phyloP scores from a whole-genome alignment of 164 flowering plant species.

The Cinnamomum micranthum region DNA sequence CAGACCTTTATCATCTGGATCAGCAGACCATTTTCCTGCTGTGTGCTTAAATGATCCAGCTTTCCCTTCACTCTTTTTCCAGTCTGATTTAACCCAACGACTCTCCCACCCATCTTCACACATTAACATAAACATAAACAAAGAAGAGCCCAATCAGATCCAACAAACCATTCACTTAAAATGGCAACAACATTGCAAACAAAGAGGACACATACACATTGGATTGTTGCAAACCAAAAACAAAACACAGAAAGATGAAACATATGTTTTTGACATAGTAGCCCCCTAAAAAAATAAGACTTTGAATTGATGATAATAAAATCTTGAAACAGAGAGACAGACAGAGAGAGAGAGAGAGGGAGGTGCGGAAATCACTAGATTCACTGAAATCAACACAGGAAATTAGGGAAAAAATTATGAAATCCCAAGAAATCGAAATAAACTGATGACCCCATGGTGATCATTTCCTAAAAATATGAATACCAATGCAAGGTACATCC shows the following conservation, averaged over 20 bases:
- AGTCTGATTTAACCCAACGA: constrained; percentile 90
- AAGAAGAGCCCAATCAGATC: background rate
- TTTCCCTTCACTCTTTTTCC: constrained; percentile 92
- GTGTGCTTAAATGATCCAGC: constrained; percentile 93
- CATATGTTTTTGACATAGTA: background rate
- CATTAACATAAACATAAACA: background rate
- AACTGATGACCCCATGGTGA: no score
- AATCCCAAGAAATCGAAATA: background rate
- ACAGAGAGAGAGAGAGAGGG: background rate
- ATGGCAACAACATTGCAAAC: background rate
- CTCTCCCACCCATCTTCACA: constrained; percentile 81
- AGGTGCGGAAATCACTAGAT: background rate
- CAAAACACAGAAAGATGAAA: background rate
- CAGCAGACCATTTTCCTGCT: constrained; percentile 83
- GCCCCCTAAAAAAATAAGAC: no score
- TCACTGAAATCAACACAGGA: background rate
- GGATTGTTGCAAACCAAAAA: background rate
- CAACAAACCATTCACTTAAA: background rate
- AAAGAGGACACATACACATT: background rate
- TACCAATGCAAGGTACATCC: background rate
- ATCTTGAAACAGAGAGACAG: background rate
- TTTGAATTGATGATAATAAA: no score
- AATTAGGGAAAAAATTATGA: no score
- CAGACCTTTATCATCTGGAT: constrained; percentile 94
- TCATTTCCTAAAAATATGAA: no score